Conservation (phyloP, 495 filamentous ascomycete genomes). For the Corynascus novoguineensis region DNA sequence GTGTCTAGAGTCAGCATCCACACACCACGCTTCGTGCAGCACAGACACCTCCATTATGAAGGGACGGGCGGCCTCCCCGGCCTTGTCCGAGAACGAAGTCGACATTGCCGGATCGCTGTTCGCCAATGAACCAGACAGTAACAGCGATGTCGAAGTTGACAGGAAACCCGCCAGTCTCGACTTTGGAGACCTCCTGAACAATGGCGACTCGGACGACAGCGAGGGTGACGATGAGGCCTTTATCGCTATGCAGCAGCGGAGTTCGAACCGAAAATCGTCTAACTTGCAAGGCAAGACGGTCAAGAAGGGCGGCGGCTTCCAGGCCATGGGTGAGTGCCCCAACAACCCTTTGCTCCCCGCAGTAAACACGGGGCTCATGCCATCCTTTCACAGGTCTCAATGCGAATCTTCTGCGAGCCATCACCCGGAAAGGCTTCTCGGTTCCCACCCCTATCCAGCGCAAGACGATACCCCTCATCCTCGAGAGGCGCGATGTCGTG, state of each 20-base stretch:
- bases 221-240: slow-evolving; percentile 60
- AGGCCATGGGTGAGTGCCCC: slow-evolving; percentile 69
- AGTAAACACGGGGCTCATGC: background rate
- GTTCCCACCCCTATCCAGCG: slow-evolving; percentile 96
- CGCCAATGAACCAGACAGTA: slow-evolving; percentile 42
- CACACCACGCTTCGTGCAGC: slow-evolving; percentile 4
- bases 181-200: slow-evolving; percentile 39
- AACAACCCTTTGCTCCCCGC: background rate
- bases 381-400: slow-evolving; percentile 57
- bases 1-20: background rate
- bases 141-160: slow-evolving; percentile 25
- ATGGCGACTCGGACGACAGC: slow-evolving; percentile 21
- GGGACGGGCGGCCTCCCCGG: slow-evolving; percentile 66
- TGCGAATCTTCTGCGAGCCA: slow-evolving; percentile 74
- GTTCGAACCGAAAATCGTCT: slow-evolving; percentile 74
- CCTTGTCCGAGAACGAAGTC: slow-evolving; percentile 81
- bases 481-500: slow-evolving; percentile 87
- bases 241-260: slow-evolving; percentile 78
- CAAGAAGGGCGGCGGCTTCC: slow-evolving; percentile 94
- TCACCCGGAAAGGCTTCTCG: slow-evolving; percentile 86
- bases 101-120: slow-evolving; percentile 84
- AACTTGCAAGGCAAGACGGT: slow-evolving; percentile 78
- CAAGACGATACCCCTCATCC: slow-evolving; percentile 86
- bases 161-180: slow-evolving; percentile 32
- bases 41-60: slow-evolving; percentile 21